Percentiles rank a stretch among this genome's conserved stretches.
These are phyloP conservation scores for Trichoderma cornu-damae DNA, from an alignment of 2,329 filamentous ascomycete genomes.

Conservation along the genomic window DNA sequence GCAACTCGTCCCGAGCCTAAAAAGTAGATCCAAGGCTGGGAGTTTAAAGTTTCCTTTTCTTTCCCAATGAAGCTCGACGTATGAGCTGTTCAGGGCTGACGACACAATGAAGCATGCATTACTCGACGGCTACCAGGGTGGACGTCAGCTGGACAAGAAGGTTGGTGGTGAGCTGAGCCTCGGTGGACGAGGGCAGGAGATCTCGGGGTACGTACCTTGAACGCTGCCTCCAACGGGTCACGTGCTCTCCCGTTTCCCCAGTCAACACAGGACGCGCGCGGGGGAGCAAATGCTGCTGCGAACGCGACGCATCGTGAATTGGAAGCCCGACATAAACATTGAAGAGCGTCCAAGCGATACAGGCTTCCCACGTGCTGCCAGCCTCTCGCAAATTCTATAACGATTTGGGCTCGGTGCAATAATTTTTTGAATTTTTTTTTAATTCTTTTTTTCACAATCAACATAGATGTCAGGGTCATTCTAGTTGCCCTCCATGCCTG, in stretches of 20 bases:
- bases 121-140: background rate
- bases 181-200: too few species aligned
- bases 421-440: background rate
- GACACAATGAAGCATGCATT: background rate
- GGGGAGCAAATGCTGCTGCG: background rate
- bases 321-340: background rate
- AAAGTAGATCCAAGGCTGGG: too few species aligned
- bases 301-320: slow-evolving; percentile 13
- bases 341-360: background rate
- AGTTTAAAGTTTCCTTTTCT: background rate
- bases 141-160: slow-evolving; percentile 5
- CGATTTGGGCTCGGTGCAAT: too few species aligned
- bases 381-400: background rate
- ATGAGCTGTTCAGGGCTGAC: background rate
- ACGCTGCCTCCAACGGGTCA: slow-evolving; percentile 15
- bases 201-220: slow-evolving; percentile 7
- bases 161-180: background rate
- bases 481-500: slow-evolving; percentile 37
- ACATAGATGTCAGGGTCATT: slow-evolving; percentile 26
- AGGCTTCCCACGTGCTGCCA: background rate
- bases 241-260: slow-evolving; percentile 30
- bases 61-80: background rate
- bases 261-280: slow-evolving; percentile 19
- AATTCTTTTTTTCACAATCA: background rate
- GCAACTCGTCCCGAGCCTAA: background rate